phyloP scores from a whole-genome alignment of 1,284 basidiomycete species.

The Wallemia ichthyophaga region DNA sequence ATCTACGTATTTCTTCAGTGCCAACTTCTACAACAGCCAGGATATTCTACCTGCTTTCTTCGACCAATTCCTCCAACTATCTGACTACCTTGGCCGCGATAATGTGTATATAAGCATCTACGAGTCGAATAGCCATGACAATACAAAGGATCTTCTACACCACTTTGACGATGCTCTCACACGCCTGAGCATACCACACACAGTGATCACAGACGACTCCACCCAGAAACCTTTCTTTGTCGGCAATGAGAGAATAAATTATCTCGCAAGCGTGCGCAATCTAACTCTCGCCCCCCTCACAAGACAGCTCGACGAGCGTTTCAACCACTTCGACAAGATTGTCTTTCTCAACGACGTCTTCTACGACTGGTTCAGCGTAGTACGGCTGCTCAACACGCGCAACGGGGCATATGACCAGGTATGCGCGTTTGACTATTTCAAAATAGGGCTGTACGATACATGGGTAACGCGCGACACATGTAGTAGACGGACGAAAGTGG shows the following conservation, averaged over 20 bases:
- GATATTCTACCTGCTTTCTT: not conserved
- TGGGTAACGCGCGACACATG: conserved; percentile 21
- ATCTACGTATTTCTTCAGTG: not conserved
- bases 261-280: conserved; percentile 21
- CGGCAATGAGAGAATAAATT: conserved; percentile 19
- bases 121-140: conserved; percentile 24
- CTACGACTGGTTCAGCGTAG: conserved; percentile 20
- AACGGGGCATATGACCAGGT: conserved; percentile 25
- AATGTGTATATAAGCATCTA: conserved; percentile 28
- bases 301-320: conserved; percentile 9
- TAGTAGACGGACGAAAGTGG: conserved; percentile 17
- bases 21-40: not conserved
- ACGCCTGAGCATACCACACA: conserved; percentile 13
- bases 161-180: conserved; percentile 16
- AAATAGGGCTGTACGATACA: conserved; percentile 21
- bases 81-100: conserved; percentile 20
- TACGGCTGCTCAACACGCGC: conserved; percentile 22
- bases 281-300: conserved; percentile 19
- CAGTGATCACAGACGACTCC: conserved; percentile 15
- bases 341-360: conserved; percentile 25
- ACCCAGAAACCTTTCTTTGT: conserved; percentile 15
- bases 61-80: conserved; percentile 8
- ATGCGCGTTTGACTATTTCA: conserved; percentile 24
- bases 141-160: conserved; percentile 18
- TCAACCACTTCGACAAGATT: conserved; percentile 19